Conservation (phyloP, 1,139 yeast species). For the Martiniozyma asiatica region DNA sequence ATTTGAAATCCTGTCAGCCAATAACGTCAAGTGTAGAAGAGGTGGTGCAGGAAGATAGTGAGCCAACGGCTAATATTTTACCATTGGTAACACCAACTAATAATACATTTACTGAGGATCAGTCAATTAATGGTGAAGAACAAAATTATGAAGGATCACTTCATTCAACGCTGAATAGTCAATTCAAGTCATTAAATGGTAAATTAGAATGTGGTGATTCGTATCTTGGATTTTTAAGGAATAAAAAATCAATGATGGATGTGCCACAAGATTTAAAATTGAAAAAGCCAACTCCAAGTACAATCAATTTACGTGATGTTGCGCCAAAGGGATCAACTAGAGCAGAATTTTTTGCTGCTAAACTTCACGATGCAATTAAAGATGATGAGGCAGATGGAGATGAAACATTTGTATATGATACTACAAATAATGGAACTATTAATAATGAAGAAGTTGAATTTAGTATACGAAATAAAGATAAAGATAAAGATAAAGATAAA, state of each 20-base stretch:
- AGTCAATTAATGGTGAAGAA: too few relatives aligned
- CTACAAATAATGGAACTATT: slow-evolving; percentile 23
- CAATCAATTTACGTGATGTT: slow-evolving; percentile 15
- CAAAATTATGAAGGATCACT: too few relatives aligned
- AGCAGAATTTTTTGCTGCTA: slow-evolving; percentile 91
- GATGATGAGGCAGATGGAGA: slow-evolving; percentile 72
- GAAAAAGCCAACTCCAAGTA: slow-evolving; percentile 14
- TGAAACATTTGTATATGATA: slow-evolving; percentile 88
- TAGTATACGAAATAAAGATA: slow-evolving; percentile 1
- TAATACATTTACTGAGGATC: too few relatives aligned
- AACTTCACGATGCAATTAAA: slow-evolving; percentile 75
- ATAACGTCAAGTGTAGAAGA: too few relatives aligned
- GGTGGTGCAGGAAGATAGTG: too few relatives aligned
- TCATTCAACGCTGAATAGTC: too few relatives aligned
- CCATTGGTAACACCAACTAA: too few relatives aligned
- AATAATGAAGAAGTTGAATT: slow-evolving; percentile 8
- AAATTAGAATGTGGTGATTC: slow-evolving; percentile 7
- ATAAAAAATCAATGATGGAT: slow-evolving; percentile 11
- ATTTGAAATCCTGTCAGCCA: too few relatives aligned
- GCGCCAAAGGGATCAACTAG: slow-evolving; percentile 34
- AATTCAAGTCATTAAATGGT: background rate
- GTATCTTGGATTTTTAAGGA: slow-evolving; percentile 9
- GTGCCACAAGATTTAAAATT: slow-evolving; percentile 7
- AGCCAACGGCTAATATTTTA: too few relatives aligned
- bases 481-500: background rate